These are phyloP conservation scores for Neurospora tetraspora DNA, from an alignment of 495 filamentous ascomycete genomes.

Conservation along the genomic window DNA sequence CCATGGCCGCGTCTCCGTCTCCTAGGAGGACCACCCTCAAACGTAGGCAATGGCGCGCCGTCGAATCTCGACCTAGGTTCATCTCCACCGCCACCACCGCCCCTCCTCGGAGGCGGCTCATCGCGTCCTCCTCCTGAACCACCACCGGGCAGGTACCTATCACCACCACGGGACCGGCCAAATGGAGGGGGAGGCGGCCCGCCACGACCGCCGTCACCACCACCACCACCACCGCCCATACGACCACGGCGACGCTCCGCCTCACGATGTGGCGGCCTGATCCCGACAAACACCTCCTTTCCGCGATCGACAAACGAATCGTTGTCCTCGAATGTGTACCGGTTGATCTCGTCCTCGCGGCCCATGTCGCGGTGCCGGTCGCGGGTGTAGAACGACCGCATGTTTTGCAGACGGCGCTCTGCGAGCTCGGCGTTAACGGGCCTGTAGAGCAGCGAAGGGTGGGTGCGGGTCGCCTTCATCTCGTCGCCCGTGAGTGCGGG, in stretches of 20 bases:
- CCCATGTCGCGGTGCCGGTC: slow-evolving; percentile 38
- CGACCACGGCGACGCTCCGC: slow-evolving; percentile 15
- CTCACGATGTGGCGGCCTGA: slow-evolving; percentile 41
- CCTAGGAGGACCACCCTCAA: neutral
- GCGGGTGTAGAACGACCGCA: slow-evolving; percentile 45
- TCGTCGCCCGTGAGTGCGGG: slow-evolving; percentile 2
- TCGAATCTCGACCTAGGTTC: slow-evolving; percentile 20
- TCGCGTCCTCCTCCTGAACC: neutral
- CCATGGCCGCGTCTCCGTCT: slow-evolving; percentile 13
- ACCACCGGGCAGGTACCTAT: slow-evolving; percentile 1
- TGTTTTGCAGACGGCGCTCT: slow-evolving; percentile 54
- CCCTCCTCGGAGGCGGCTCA: neutral
- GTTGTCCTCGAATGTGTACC: slow-evolving; percentile 70
- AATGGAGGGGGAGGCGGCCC: slow-evolving; percentile 2
- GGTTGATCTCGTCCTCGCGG: slow-evolving; percentile 49
- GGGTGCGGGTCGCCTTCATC: slow-evolving; percentile 15
- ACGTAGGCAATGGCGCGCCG: slow-evolving; percentile 22
- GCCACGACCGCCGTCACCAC: neutral
- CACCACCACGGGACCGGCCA: slow-evolving; percentile 1
- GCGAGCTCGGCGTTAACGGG: slow-evolving; percentile 45
- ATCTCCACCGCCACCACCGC: slow-evolving; percentile 1
- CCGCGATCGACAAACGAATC: slow-evolving; percentile 66
- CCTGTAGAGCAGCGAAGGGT: slow-evolving; percentile 30
- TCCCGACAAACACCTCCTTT: slow-evolving; percentile 53
- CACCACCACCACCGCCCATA: neutral